Conservation (phyloP, 345 rosid genomes). For the Barbarea vulgaris region DNA sequence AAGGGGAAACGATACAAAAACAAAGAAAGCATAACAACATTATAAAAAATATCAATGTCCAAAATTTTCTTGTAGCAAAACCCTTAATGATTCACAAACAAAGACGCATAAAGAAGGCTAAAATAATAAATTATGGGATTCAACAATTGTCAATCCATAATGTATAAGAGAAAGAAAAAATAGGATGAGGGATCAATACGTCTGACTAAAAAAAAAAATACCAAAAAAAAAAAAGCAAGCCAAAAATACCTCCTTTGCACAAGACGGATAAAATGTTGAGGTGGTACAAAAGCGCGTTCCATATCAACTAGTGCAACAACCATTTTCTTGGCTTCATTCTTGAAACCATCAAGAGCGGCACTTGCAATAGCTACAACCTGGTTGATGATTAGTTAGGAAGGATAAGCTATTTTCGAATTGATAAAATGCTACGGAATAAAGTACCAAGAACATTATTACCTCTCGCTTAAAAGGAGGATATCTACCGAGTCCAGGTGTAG, state of each 20-base stretch:
- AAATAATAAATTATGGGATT: background rate
- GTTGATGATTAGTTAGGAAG: slow-evolving; percentile 15
- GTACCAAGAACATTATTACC: slow-evolving; percentile 45
- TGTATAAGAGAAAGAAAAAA: background rate
- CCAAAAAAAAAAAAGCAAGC: slow-evolving; percentile 8
- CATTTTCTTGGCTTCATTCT: slow-evolving; percentile 93
- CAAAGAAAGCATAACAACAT: slow-evolving; percentile 6
- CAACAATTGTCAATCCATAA: background rate
- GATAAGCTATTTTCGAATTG: background rate
- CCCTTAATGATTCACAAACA: background rate
- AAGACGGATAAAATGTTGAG: slow-evolving; percentile 97
- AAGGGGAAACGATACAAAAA: background rate
- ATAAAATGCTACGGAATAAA: slow-evolving; percentile 1
- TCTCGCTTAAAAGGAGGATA: slow-evolving; percentile 98
- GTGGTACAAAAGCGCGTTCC: slow-evolving; percentile 99
- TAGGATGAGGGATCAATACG: background rate
- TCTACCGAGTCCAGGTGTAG: slow-evolving; percentile 98
- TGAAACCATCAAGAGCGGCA: slow-evolving; percentile 90
- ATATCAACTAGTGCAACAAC: slow-evolving; percentile 97
- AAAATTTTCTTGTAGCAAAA: background rate
- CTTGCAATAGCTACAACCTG: slow-evolving; percentile 93
- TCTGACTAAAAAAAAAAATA: background rate
- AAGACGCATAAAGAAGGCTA: background rate
- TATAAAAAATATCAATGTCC: background rate
- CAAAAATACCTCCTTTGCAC: slow-evolving; percentile 86